A percentile compares a stretch with the other conserved stretches of the same genome.
Conservation (phyloP, 352 stramenopile genomes). For the Pseudoperonospora humuli region DNA sequence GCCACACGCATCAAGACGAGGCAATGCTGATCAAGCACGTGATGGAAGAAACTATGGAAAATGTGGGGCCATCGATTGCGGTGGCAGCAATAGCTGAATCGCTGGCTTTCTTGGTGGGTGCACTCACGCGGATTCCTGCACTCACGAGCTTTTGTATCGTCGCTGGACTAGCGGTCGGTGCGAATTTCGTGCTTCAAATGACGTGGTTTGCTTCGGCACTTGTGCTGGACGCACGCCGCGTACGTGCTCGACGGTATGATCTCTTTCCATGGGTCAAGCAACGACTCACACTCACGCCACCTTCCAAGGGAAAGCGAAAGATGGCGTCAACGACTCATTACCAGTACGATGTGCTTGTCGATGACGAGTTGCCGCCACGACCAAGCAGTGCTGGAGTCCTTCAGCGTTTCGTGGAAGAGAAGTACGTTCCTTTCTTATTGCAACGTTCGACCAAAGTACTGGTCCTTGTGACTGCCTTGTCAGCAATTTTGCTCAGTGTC, state of each 20-base stretch:
- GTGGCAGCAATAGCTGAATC: constrained; percentile 79
- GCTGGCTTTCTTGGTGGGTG: constrained; percentile 75
- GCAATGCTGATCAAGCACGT: constrained; percentile 43
- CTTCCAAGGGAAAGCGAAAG: constrained; percentile 7
- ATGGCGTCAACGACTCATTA: constrained; percentile 16
- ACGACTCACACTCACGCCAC: constrained; percentile 24
- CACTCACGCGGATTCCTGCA: constrained; percentile 81
- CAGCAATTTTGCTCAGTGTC: constrained; percentile 35
- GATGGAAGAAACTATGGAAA: constrained; percentile 64
- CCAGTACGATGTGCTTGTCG: constrained; percentile 24
- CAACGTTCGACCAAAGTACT: constrained; percentile 45
- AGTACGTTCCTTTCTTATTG: constrained; percentile 59
- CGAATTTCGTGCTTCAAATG: constrained; percentile 78
- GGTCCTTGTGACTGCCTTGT: constrained; percentile 37
- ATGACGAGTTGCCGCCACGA: constrained; percentile 6
- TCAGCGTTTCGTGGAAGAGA: constrained; percentile 57
- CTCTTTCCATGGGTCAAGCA: constrained; percentile 60
- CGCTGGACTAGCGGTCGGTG: constrained; percentile 68
- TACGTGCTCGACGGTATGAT: constrained; percentile 62
- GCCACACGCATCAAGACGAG: constrained; percentile 34
- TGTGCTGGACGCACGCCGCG: constrained; percentile 60
- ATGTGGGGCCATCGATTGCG: constrained; percentile 82
- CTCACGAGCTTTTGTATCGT: constrained; percentile 84
- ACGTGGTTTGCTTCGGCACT: constrained; percentile 84
- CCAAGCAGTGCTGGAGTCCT: constrained; percentile 25